phyloP scores from a whole-genome alignment of 2,329 filamentous ascomycete species.

The Fusarium paranaense region DNA sequence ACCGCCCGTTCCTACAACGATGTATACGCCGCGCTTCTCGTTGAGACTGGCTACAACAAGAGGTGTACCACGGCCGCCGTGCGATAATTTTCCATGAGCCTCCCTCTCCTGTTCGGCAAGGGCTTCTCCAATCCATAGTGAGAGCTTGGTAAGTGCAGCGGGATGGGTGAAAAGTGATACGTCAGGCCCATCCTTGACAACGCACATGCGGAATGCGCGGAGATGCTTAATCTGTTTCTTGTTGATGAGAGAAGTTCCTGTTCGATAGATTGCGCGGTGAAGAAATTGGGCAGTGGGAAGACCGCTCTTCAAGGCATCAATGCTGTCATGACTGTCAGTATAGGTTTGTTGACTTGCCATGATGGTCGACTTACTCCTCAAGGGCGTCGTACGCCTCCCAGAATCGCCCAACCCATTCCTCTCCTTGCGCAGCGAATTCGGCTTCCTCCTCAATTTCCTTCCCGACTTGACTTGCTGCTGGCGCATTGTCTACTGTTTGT shows the following conservation, averaged over 20 bases:
- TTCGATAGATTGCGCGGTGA: conserved; percentile 91
- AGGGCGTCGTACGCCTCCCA: conserved; percentile 80
- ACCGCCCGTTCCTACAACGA: conserved; percentile 92
- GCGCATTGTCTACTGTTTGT: conserved; percentile 48
- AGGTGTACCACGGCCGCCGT: conserved; percentile 80
- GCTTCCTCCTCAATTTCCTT: conserved; percentile 61
- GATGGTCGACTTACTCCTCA: conserved; percentile 67
- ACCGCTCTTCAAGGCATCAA: conserved; percentile 80
- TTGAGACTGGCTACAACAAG: conserved; percentile 92
- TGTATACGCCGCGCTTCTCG: conserved; percentile 86
- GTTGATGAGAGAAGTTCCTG: conserved; percentile 88
- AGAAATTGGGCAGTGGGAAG: conserved; percentile 89
- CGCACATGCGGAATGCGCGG: conserved; percentile 91
- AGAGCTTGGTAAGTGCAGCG: conserved; percentile 91
- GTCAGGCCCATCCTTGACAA: conserved; percentile 95
- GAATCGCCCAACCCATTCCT: conserved; percentile 75
- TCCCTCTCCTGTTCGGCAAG: conserved; percentile 90
- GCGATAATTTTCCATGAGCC: conserved; percentile 73
- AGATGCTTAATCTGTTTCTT: conserved; percentile 96
- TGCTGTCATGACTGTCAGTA: conserved; percentile 57
- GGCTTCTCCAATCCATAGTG: conserved; percentile 93
- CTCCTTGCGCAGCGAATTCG: conserved; percentile 63
- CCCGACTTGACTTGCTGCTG: conserved; percentile 46
- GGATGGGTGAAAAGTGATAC: conserved; percentile 93
- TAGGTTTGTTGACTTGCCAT: not conserved